phyloP scores from a whole-genome alignment of 2,329 filamentous ascomycete species.

The Fusarium globosum region DNA sequence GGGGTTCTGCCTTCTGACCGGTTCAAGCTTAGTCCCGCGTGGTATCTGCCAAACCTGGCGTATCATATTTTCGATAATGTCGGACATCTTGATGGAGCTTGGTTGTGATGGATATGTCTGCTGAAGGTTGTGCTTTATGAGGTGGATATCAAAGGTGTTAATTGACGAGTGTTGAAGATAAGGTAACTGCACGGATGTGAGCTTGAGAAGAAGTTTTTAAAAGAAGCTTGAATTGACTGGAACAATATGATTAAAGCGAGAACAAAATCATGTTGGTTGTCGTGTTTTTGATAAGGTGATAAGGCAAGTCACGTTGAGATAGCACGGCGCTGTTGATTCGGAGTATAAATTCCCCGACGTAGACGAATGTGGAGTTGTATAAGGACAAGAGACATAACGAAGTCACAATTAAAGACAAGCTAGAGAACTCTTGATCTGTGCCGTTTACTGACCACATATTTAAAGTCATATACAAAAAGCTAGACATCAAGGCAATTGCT shows the following conservation, averaged over 20 bases:
- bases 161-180: not conserved
- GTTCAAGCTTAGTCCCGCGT: not conserved
- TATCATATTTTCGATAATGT: accelerated
- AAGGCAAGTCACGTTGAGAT: not conserved
- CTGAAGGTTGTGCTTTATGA: not conserved
- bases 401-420: not conserved
- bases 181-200: too few relatives aligned
- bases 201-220: accelerated
- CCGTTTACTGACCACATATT: accelerated
- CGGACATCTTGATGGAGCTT: not conserved
- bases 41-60: accelerated
- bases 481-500: not conserved
- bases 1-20: accelerated
- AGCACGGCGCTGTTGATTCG: not conserved
- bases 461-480: not conserved
- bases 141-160: accelerated
- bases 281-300: not conserved
- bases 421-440: accelerated
- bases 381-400: not conserved
- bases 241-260: accelerated
- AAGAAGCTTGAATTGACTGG: accelerated
- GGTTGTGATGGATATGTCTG: accelerated
- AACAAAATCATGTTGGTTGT: not conserved
- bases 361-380: not conserved
- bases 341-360: not conserved